Evolutionary conservation across 805 yeast genomes (phyloP).

Genomic region (Lachancea lanzarotensis): DNA sequence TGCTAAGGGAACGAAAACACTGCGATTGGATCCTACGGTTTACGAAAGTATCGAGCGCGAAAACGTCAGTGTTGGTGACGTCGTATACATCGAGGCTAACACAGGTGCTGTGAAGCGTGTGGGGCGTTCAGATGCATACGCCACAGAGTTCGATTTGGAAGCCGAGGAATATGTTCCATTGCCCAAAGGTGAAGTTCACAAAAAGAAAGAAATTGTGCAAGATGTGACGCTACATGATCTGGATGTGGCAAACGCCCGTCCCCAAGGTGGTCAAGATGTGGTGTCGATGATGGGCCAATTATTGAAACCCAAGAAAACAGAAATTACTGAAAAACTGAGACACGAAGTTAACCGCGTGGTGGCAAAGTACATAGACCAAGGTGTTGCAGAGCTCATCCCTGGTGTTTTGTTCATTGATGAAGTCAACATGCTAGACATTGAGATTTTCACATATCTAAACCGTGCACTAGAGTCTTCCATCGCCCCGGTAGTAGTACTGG

Average conservation of each 20-base stretch:
- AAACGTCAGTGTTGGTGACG: constrained; percentile 91
- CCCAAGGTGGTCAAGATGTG: constrained; percentile 95
- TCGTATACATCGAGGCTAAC: constrained; percentile 92
- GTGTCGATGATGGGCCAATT: constrained; percentile 95
- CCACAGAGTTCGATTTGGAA: constrained; percentile 96
- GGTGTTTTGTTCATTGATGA: constrained; percentile 98
- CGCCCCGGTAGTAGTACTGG: constrained; percentile 92
- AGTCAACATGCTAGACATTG: constrained; percentile 96
- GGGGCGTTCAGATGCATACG: constrained; percentile 97
- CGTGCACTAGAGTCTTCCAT: constrained; percentile 87
- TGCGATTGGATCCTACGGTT: constrained; percentile 84
- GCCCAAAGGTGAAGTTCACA: constrained; percentile 98
- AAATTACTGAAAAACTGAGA: constrained; percentile 91
- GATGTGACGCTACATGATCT: constrained; percentile 94
- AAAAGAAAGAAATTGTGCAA: constrained; percentile 95
- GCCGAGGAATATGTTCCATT: constrained; percentile 98
- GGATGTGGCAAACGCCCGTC: constrained; percentile 94
- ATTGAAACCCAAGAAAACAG: constrained; percentile 92
- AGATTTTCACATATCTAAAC: constrained; percentile 91
- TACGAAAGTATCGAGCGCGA: constrained; percentile 94
- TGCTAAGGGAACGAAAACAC: constrained; percentile 83
- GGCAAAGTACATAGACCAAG: constrained; percentile 93
- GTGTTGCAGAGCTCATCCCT: constrained; percentile 95
- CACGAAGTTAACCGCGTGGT: constrained; percentile 93
- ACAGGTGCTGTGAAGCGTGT: constrained; percentile 96